Conservation (phyloP, 306 rosid species). For the Sechiopsis laciniata region DNA sequence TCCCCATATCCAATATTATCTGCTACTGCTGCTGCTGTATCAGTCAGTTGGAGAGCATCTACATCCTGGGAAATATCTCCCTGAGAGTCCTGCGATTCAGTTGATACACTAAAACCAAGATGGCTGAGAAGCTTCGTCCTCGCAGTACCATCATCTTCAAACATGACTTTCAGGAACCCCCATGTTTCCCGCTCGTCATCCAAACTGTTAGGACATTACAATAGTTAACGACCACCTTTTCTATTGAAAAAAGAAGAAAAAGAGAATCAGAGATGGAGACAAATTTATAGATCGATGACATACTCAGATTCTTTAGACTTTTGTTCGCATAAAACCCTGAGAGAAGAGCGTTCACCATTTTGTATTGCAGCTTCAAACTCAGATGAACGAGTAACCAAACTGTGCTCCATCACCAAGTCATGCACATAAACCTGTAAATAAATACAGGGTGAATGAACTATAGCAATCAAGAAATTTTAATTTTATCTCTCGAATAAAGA, state of each 20-base stretch:
- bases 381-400: conserved; percentile 78
- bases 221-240: conserved; percentile 16
- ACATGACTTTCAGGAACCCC: conserved; percentile 94
- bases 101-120: conserved; percentile 75
- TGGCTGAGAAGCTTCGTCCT: conserved; percentile 80
- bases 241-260: background rate
- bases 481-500: conserved; percentile 18
- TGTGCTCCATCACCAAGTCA: conserved; percentile 69
- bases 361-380: conserved; percentile 92
- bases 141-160: conserved; percentile 95
- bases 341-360: conserved; percentile 71
- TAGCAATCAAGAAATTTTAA: conserved; percentile 17
- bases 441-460: conserved; percentile 21
- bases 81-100: conserved; percentile 50
- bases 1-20: conserved; percentile 42
- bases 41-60: conserved; percentile 59
- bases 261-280: background rate
- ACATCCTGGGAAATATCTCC: conserved; percentile 67
- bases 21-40: conserved; percentile 25
- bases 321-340: conserved; percentile 74
- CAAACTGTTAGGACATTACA: conserved; percentile 43
- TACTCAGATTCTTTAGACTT: conserved; percentile 81
- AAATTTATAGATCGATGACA: conserved; percentile 23
- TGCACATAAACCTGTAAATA: conserved; percentile 69
- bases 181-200: conserved; percentile 88